phyloP scores from a whole-genome alignment of 176 grass and related monocot genomes.

The Raddia distichophylla region DNA sequence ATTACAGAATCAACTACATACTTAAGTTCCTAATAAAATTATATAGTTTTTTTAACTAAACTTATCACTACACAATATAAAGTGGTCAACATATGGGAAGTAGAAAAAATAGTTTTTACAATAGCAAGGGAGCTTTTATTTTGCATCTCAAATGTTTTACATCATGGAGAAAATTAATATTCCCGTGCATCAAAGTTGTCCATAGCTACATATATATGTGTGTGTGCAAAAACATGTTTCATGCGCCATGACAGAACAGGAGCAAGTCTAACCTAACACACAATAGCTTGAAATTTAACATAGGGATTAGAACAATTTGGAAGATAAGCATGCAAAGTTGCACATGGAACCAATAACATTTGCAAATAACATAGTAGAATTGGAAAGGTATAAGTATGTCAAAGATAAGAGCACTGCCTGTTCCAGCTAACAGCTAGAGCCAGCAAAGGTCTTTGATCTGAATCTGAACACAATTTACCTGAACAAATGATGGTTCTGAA shows the following conservation, averaged over 20 bases:
- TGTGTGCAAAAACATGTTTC: background rate
- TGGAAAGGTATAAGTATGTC: background rate
- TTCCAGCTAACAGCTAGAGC: background rate
- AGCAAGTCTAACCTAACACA: background rate
- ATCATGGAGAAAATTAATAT: background rate
- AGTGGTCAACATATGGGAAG: background rate
- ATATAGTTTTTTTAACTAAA: background rate
- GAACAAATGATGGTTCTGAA: background rate
- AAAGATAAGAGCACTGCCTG: background rate
- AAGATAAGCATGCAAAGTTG: background rate
- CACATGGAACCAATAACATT: background rate
- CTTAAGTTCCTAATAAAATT: constrained; percentile 9
- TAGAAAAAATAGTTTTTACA: background rate
- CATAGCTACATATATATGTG: background rate
- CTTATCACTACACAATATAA: constrained; percentile 5
- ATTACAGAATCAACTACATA: background rate
- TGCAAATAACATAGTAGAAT: background rate
- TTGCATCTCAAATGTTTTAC: background rate
- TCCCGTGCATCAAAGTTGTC: background rate
- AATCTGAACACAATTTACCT: background rate
- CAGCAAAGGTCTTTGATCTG: too few species aligned
- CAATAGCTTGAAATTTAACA: background rate
- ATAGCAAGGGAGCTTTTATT: background rate
- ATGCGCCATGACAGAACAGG: background rate
- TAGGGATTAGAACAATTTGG: background rate